Conservation (phyloP, 2,329 filamentous ascomycete species). For the Arthrobotrys iridis region DNA sequence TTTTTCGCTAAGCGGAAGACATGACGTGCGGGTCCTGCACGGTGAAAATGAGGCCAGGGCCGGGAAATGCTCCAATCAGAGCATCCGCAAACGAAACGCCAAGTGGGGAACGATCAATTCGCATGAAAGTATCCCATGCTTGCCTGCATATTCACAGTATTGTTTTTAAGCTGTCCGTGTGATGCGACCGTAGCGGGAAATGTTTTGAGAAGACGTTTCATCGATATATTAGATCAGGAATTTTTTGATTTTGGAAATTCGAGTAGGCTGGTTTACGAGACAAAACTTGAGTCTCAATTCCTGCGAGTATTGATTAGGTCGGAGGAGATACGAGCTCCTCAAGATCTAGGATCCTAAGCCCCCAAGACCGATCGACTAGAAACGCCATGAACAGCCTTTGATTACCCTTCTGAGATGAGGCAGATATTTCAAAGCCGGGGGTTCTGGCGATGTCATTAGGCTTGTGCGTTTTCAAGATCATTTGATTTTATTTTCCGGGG, state of each 20-base stretch:
- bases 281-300: too few relatives aligned
- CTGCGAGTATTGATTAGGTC: neutral
- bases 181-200: neutral
- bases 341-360: too few relatives aligned
- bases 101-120: neutral
- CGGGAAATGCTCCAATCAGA: slow-evolving; percentile 4
- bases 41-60: neutral
- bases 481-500: neutral
- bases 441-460: neutral
- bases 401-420: slow-evolving; percentile 18
- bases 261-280: too few relatives aligned
- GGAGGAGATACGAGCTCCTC: neutral
- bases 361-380: slow-evolving; percentile 10
- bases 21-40: slow-evolving; percentile 6
- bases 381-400: slow-evolving; percentile 39
- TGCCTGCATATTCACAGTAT: neutral
- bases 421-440: neutral
- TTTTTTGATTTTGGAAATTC: too few relatives aligned
- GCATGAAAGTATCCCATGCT: neutral
- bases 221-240: too few relatives aligned
- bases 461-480: neutral
- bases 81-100: slow-evolving; percentile 5
- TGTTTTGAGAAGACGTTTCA: slow-evolving; percentile 7
- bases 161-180: neutral
- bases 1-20: slow-evolving; percentile 11